Base-by-base conservation (phyloP, 2,329 filamentous ascomycete species). In the Ascochyta lentis region DNA sequence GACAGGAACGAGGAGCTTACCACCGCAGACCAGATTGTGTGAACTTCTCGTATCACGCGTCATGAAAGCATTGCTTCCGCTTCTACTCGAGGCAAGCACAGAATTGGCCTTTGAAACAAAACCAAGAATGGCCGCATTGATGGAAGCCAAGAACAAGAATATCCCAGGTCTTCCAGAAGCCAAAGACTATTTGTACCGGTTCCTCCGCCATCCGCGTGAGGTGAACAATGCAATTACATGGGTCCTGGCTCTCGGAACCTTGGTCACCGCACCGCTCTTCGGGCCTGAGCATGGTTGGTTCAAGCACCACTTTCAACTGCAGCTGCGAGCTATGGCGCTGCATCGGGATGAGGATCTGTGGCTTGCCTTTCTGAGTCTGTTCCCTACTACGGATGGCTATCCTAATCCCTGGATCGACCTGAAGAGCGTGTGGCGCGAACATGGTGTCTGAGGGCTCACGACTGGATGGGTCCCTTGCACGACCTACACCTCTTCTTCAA, bases 231-330 rank as follows among this genome's bases (percentile, higher is more conserved):
- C 52, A 8, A 57, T 66, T 12, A 54, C 56, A 1, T 68, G 65
- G 65, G 57, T 49, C 10, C 44, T 68, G 3, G 56, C 54, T 23
- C 49, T 66, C 9, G 65, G 63, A 6, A 64, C 58, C 13, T 43
- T 68, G 6, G 49, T 61, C n/a, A 58, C 65, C 10, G 45, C 57
- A 4, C 34, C 50, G 15, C 16, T 60, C 3, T 24, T 52, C 10
- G 40, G 51, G 13, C 61, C 65, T 16, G 61, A 65, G 35, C 43
- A 63, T 37, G 27, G 35, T 6, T 68, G 65, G 63, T 66, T 65
- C 47, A 59, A 55, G 19, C 56, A 41, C 2, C 58, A 60, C 9
- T 59, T 68, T 23, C 46, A 49, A 16, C 13, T 53, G n/a, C 57
- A 63, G 9, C 26, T 62, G 15, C 37, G 47, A 19, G 52, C 51